Evolutionary conservation across 345 rosid genomes (phyloP).

Genomic region (Lepidium didymum): DNA sequence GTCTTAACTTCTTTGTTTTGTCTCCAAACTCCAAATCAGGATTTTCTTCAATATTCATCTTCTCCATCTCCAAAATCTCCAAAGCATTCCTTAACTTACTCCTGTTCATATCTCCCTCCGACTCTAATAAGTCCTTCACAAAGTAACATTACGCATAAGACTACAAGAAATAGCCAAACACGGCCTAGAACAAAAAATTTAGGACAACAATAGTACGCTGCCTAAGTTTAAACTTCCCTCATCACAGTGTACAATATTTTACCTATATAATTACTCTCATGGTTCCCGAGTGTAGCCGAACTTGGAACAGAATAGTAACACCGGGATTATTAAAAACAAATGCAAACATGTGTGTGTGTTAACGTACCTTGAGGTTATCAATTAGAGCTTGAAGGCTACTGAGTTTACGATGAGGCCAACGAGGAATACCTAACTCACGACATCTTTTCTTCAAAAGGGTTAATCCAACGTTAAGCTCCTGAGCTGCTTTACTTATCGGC

Average conservation of each 20-base stretch:
- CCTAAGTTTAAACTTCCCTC: too few relatives aligned
- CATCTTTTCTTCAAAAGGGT: slow-evolving; percentile 62
- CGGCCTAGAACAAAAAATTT: too few relatives aligned
- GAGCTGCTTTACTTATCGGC: slow-evolving; percentile 63
- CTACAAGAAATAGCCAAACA: too few relatives aligned
- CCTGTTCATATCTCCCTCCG: slow-evolving; percentile 24
- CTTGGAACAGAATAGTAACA: too few relatives aligned
- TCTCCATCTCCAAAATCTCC: slow-evolving; percentile 53
- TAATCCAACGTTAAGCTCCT: slow-evolving; percentile 51
- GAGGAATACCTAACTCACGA: slow-evolving; percentile 47
- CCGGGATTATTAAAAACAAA: too few relatives aligned
- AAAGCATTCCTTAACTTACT: slow-evolving; percentile 35
- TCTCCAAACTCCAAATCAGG: slow-evolving; percentile 51
- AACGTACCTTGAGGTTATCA: slow-evolving; percentile 38
- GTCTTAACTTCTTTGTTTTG: slow-evolving; percentile 62
- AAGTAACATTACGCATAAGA: not conserved
- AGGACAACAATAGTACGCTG: too few relatives aligned
- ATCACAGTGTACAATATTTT: too few relatives aligned
- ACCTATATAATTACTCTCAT: too few relatives aligned
- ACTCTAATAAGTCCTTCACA: slow-evolving; percentile 25
- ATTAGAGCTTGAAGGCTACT: slow-evolving; percentile 47
- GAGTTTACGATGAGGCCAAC: slow-evolving; percentile 76
- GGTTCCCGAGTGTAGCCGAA: too few relatives aligned
- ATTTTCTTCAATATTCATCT: slow-evolving; percentile 46
- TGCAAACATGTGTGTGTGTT: not conserved